phyloP scores from a whole-genome alignment of 208 protist genomes.

The Acanthamoeba quina region DNA sequence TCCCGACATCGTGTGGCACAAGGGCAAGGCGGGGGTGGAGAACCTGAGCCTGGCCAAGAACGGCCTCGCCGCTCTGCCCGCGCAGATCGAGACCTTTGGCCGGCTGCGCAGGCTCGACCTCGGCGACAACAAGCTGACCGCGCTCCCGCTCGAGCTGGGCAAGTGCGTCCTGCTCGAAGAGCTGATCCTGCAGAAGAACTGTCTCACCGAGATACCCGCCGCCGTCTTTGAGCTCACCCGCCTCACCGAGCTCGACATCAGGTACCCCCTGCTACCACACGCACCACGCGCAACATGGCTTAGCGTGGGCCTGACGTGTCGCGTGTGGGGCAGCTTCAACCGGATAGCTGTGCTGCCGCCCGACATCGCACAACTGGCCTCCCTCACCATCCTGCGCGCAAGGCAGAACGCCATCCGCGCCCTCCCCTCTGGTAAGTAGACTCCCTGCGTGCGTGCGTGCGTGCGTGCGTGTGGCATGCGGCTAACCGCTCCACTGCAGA shows the following conservation, averaged over 20 bases:
- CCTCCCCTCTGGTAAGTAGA: background rate
- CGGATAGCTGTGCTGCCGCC: background rate
- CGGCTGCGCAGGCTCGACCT: background rate
- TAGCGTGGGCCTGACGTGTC: background rate
- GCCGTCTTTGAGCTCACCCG: background rate
- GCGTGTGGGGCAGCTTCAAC: background rate
- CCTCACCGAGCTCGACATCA: slow-evolving; percentile 11
- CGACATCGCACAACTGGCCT: background rate
- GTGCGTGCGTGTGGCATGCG: background rate
- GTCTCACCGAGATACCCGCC: background rate
- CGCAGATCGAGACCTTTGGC: background rate
- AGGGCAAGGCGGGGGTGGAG: background rate
- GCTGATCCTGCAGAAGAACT: background rate
- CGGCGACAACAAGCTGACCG: slow-evolving; percentile 4
- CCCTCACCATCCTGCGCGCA: background rate
- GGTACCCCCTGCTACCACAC: background rate
- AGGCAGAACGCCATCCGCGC: background rate
- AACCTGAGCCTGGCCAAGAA: background rate
- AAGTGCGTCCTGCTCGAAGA: background rate
- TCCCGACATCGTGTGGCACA: background rate
- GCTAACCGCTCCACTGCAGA: background rate
- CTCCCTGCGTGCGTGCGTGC: no score
- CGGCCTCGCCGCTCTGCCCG: background rate
- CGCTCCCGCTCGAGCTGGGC: background rate
- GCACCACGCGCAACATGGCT: background rate